Evolutionary conservation across 129 eudicot species (phyloP), one percentile per base, ranked within the genome.

Genomic region (Tagetes patula): DNA sequence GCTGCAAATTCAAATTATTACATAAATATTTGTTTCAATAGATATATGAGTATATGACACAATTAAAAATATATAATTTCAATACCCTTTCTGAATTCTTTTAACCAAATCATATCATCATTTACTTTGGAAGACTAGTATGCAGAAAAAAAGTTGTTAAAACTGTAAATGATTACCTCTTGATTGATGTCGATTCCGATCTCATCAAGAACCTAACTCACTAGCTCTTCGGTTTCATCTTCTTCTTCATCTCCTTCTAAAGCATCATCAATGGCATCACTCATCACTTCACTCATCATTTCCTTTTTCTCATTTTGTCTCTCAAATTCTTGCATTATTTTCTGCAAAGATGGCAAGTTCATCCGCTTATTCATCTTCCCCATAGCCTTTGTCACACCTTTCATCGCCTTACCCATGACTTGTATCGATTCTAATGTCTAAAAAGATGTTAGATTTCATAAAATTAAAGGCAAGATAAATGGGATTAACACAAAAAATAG

Each of bases 321-420:
- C 83, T 92, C 98, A 20, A 92, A 92, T 72, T 92, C 98, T 84
- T 72, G 90, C 98, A 89, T 92, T 75, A 92, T 92, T 78, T 84
- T 92, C 82, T 92, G 98, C 73, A 92, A 79, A 9, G 91, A 76
- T 71, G 98, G 98, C 73, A 89, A 75, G 80, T 92, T 92, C 98
- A 92, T 92, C 75, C 89, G 98, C 79, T 88, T 81, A 54, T 92
- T 92, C 98, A 92, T 92, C 72, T 89, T 90, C n/a, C 98, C 95
- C 96, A 92, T 92, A 11, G 98, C 98, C 81, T 92, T 92, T 1
- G 98, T 92, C 43, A 92, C 98, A 58, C 98, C 98, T 85, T 89
- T 92, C 98, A 92, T 92, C 68, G 98, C 96, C 82, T 92, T 90
- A 36, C 98, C 98, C 98, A 92, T 92, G 30, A 95, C 98, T 92